Evolutionary conservation across 2,329 filamentous ascomycete species (phyloP), one percentile per base, ranked within the genome.

Genomic region (Periconia sp.): DNA sequence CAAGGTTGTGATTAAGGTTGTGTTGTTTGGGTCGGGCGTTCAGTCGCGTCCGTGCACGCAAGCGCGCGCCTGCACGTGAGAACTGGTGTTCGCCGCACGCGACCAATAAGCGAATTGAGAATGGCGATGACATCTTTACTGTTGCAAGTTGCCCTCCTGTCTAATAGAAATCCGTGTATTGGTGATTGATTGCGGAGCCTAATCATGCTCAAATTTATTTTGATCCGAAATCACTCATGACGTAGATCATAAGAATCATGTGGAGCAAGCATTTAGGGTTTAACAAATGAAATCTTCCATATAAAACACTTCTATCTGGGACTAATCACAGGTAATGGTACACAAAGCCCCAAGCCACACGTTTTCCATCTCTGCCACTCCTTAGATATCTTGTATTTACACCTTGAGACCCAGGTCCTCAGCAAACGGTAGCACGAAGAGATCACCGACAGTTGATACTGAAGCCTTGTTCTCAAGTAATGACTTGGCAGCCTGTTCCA

Each of bases 331-430:
- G 53, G 61, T 71, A 68, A 66, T 71, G 68, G 60, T 70, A 69
- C 66, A 71, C 59, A 68, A 48, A 56, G 56, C 54, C 58, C 56
- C 57, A 45, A 46, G 50, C 57, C 50, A 58, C 59, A 44, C 24
- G 52, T 66, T 64, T 57, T 57, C 47, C 60, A 54, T 55, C 52
- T 53, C 57, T 52, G 39, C 43, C 54, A 48, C 50, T 45, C 54
- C 49, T 50, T 53, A 47, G 52, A 37, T 48, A 41, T 40, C 50
- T 51, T 59, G 56, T 74, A 75, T 83, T 83, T 95, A 99, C 82
- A 96, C 90, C 72, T 86, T 89, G 69, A 99, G 83, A 62, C 92
- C 95, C 71, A 99, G 80, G 70, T 99, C 94, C 76, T 92, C 89
- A 57, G 91, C 94, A 70, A 87, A 99, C 44, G 94, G 94, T 69